Evolutionary conservation across 352 stramenopile genomes (phyloP).

Genomic region (Globisporangium nodosum): DNA sequence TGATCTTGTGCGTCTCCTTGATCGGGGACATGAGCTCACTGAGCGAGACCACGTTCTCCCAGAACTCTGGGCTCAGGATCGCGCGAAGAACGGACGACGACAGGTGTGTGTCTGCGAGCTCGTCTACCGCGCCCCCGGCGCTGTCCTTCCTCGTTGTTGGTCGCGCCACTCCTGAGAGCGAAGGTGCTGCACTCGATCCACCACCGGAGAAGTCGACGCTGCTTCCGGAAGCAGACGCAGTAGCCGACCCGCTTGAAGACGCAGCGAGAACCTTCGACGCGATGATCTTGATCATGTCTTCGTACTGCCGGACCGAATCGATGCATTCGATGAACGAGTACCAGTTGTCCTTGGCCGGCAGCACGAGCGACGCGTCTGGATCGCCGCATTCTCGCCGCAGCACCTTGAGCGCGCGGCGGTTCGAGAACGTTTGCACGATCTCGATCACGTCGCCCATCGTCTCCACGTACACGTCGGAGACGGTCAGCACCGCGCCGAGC

Average conservation of each 20-base stretch:
- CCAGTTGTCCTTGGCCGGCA: conserved; percentile 43
- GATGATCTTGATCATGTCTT: conserved; percentile 85
- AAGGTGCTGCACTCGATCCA: not conserved
- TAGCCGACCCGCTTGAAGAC: conserved; percentile 6
- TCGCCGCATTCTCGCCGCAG: conserved; percentile 64
- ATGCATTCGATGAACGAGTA: conserved; percentile 80
- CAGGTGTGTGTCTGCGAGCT: conserved; percentile 35
- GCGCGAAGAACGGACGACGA: conserved; percentile 36
- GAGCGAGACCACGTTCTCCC: conserved; percentile 64
- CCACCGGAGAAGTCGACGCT: not conserved
- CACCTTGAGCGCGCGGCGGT: conserved; percentile 44
- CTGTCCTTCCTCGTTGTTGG: conserved; percentile 32
- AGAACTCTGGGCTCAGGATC: conserved; percentile 64
- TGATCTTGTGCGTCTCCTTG: conserved; percentile 70
- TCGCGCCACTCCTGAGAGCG: conserved; percentile 3
- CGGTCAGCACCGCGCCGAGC: conserved; percentile 55
- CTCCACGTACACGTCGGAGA: conserved; percentile 33
- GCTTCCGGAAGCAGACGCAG: not conserved
- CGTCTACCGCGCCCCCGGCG: conserved; percentile 33
- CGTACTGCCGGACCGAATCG: conserved; percentile 71
- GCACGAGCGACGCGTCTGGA: conserved; percentile 39
- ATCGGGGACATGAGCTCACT: conserved; percentile 77
- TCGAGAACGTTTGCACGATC: conserved; percentile 60
- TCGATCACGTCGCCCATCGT: conserved; percentile 69
- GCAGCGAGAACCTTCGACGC: conserved; percentile 43